phyloP scores from a whole-genome alignment of 495 filamentous ascomycete species.

The Xylaria castorea region DNA sequence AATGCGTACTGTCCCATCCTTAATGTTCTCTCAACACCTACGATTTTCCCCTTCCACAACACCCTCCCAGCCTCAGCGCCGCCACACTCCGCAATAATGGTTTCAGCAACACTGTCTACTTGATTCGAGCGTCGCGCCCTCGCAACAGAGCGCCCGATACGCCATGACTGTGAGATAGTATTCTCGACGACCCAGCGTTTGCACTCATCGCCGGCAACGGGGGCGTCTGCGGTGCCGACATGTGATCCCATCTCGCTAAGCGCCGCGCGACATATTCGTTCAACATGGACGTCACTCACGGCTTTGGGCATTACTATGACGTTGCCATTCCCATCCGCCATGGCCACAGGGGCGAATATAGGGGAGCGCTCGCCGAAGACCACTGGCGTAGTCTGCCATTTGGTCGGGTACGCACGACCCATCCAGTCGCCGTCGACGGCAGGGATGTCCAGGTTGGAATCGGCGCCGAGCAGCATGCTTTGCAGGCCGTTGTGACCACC shows the following conservation, averaged over 20 bases:
- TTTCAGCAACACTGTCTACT: slow-evolving; percentile 58
- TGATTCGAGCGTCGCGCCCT: slow-evolving; percentile 54
- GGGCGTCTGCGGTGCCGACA: slow-evolving; percentile 46
- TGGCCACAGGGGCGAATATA: slow-evolving; percentile 53
- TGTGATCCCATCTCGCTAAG: slow-evolving; percentile 56
- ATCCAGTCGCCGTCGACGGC: slow-evolving; percentile 64
- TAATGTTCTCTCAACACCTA: slow-evolving; percentile 61
- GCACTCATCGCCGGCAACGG: slow-evolving; percentile 50
- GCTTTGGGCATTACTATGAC: slow-evolving; percentile 51
- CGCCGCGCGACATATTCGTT: slow-evolving; percentile 50
- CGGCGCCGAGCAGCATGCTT: slow-evolving; percentile 58
- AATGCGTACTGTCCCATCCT: slow-evolving; percentile 54
- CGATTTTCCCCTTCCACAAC: slow-evolving; percentile 67
- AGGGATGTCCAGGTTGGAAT: slow-evolving; percentile 56
- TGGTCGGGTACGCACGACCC: slow-evolving; percentile 62
- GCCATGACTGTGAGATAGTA: slow-evolving; percentile 60
- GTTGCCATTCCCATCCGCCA: slow-evolving; percentile 59
- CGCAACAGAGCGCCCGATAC: slow-evolving; percentile 61
- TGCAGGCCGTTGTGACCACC: slow-evolving; percentile 63
- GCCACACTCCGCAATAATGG: slow-evolving; percentile 63
- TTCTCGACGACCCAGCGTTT: slow-evolving; percentile 58
- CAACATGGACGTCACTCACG: slow-evolving; percentile 48
- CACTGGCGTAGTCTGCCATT: slow-evolving; percentile 64
- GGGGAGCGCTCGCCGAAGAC: slow-evolving; percentile 56
- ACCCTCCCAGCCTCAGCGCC: slow-evolving; percentile 58